These are phyloP conservation scores for Cucumis hystrix DNA, from an alignment of 306 rosid species.

Conservation along the genomic window DNA sequence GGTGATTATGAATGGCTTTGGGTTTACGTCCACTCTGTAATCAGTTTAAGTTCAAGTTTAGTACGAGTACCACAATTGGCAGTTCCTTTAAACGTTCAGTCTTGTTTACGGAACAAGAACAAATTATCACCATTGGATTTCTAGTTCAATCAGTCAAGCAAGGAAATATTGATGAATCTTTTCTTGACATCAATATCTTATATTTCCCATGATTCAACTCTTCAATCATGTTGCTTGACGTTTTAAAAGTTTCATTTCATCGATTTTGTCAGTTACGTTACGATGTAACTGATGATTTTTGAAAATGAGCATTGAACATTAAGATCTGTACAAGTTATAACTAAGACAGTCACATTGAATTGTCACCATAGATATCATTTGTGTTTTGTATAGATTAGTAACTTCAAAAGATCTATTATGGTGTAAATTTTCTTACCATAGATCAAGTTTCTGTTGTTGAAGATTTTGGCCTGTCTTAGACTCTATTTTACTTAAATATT, in stretches of 20 bases:
- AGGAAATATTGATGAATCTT: background rate
- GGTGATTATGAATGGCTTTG: background rate
- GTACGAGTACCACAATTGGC: background rate
- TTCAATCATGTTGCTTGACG: background rate
- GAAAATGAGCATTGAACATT: background rate
- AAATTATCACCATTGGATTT: background rate
- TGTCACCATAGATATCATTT: background rate
- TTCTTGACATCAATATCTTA: background rate
- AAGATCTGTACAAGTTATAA: background rate
- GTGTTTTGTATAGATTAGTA: background rate
- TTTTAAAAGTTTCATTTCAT: background rate
- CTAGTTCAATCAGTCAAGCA: background rate
- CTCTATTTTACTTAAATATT: background rate
- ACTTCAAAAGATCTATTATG: background rate
- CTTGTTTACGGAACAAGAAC: background rate
- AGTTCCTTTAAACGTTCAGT: background rate
- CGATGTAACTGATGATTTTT: background rate
- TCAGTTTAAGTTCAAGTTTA: background rate
- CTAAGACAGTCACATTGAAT: background rate
- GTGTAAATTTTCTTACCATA: background rate
- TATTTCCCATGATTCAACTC: background rate
- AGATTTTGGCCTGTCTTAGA: background rate
- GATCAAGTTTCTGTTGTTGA: background rate
- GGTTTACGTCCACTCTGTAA: background rate
- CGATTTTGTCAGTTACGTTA: background rate